Percentiles rank a stretch among this genome's conserved stretches.
phyloP scores from a whole-genome alignment of 169 alveolate genomes.

The Cryptosporidium viatorum region DNA sequence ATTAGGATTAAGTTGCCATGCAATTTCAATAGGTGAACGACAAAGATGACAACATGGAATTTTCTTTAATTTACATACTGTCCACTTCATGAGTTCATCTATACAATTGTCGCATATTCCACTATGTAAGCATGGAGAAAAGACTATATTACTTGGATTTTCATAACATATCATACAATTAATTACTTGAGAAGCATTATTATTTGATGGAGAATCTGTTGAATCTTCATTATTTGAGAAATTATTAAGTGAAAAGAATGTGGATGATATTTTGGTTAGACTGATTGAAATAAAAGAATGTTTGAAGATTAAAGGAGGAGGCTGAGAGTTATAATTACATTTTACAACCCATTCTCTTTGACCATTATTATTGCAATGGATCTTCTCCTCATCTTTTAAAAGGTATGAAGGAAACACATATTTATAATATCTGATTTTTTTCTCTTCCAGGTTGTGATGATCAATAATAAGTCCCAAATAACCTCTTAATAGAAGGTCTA shows the following conservation, averaged over 20 bases:
- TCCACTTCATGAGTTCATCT: constrained; percentile 71
- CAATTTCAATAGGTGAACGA: constrained; percentile 71
- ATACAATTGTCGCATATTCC: constrained; percentile 63
- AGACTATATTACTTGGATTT: constrained; percentile 54
- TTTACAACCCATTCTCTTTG: constrained; percentile 73
- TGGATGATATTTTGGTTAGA: constrained; percentile 34
- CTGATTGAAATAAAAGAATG: constrained; percentile 67
- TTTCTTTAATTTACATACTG: constrained; percentile 66
- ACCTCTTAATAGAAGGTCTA: constrained; percentile 56
- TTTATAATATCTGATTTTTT: constrained; percentile 39
- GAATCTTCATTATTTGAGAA: not conserved
- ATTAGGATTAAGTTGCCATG: constrained; percentile 53
- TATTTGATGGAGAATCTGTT: not conserved
- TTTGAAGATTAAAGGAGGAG: constrained; percentile 70
- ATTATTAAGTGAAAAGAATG: constrained; percentile 36
- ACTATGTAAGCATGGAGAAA: constrained; percentile 70
- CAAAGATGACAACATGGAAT: constrained; percentile 69
- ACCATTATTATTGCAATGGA: constrained; percentile 52
- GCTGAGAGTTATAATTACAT: constrained; percentile 34
- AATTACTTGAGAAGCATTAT: not conserved
- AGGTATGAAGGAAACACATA: constrained; percentile 65
- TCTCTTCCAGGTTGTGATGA: not conserved
- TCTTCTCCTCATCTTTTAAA: constrained; percentile 61
- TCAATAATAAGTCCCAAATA: constrained; percentile 52
- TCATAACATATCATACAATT: constrained; percentile 73